Conservation (phyloP, 2,329 filamentous ascomycete genomes). For the Venturiaceae sp. region DNA sequence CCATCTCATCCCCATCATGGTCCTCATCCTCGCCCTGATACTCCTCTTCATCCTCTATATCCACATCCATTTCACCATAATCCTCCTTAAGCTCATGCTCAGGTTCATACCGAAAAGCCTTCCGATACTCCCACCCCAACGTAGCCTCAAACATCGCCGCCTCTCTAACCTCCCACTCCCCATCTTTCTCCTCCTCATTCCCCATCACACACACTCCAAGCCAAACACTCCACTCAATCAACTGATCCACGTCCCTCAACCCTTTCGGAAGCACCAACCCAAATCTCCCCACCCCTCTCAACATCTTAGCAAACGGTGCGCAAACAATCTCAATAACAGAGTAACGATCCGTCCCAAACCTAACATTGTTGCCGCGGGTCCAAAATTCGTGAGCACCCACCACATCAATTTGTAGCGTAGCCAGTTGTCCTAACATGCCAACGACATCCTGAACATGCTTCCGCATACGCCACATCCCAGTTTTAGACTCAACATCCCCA, state of each 20-base stretch:
- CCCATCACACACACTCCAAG: neutral
- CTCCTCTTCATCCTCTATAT: no score
- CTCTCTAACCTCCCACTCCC: neutral
- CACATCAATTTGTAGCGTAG: neutral
- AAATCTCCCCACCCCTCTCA: neutral
- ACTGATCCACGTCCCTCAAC: neutral
- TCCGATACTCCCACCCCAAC: neutral
- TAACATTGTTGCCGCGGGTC: neutral
- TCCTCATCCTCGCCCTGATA: no score
- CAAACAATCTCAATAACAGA: neutral
- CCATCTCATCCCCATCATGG: no score
- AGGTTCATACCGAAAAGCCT: no score
- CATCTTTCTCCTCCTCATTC: neutral
- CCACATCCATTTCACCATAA: no score
- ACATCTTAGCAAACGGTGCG: neutral
- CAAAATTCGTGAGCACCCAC: neutral
- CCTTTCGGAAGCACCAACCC: neutral
- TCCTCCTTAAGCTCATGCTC: no score
- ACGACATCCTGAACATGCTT: neutral
- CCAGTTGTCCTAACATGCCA: neutral
- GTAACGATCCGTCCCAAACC: neutral
- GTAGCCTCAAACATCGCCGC: neutral
- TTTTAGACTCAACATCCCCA: neutral
- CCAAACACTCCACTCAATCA: neutral
- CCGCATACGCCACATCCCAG: conserved; percentile 3